Evolutionary conservation across 2,329 filamentous ascomycete genomes (phyloP), one percentile per base, ranked within the genome.

Genomic region (Sporothrix protearum): DNA sequence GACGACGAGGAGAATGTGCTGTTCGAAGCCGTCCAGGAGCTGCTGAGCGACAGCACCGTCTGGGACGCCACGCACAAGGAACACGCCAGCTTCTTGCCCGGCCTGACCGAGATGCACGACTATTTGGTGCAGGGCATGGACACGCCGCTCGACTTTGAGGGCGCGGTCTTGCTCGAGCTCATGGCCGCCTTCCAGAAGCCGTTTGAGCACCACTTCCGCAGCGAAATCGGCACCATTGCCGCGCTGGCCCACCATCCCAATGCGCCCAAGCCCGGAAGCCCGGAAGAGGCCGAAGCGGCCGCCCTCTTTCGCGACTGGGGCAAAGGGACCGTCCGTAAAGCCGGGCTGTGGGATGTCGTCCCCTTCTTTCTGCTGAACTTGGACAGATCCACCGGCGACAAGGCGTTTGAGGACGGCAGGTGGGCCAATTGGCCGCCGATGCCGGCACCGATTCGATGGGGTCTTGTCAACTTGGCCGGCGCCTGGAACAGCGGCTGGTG

Each of bases 401-500:
- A 12, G 1, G 61, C 61, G 1, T 78, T 78, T 16, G 89, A 91
- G 78, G 85, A 85, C 6, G 87, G 87, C 30, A 77, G 83, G 76
- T 90, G 88, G 87, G 82, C 82, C 14, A 83, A 84, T 75, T 91
- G 88, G 88, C 89, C 89, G 59, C 87, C 88, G 0, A 90, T 91
- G 81, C 88, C 88, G 0, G 82, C 81, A 5, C 84, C 86, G 2
- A 83, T 90, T 72, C 83, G 84, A 71, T 91, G 87, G 87, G 85
- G 84, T 0, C 76, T 91, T 73, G 82, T 86, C 47, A 89, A 89
- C 75, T 78, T 90, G 57, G 87, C 82, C 1, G 88, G 87, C 1
- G 82, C 85, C 47, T 85, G 83, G 79, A 83, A 89, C 75, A 83
- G 83, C 47, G 81, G 83, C 2, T 86, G 85, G 84, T 91, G 89